Evolutionary conservation across 441 rosid species (phyloP), one percentile per base, ranked within the genome.

Genomic region (Dalechampia spathulata): DNA sequence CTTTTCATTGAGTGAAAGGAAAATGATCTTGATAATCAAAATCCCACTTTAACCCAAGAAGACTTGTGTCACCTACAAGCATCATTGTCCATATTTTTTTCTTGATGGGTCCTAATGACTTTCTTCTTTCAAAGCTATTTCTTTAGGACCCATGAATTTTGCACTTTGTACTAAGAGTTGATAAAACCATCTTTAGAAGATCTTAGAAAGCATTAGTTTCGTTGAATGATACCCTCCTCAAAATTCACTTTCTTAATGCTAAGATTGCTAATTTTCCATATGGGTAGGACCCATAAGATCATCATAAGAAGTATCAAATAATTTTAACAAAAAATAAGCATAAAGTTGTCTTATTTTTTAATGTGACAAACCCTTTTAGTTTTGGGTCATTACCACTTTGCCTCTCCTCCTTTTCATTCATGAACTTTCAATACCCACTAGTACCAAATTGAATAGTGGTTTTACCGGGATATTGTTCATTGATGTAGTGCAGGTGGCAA

Each of bases 241-340:
- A 30, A n/a, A 19, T 37, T 52, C 10, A 21, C 40, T 56, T 56
- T 42, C 26, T 56, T 43, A 19, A 30, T 15, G 11, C 7, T 28
- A 20, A 0, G 13, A 56, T 44, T 44, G 14, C 19, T 16, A 11
- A 32, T 12, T 57, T 6, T 15, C 27, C 3, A 21, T 44, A 39
- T 25, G 37, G n/a, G 15, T 14, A 20, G 51, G 61, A 57, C 61
- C 61, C 61, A 57, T 45, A 15, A 20, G 41, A 56, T 43, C 41
- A 56, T 30, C 60, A 28, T 21, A 19, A 42, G 7, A 19, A 27
- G 12, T 27, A 54, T 39, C 46, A 39, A 38, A 54, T 23, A 46
- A 25, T 16, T 23, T 8, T n/a, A 39, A 32, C n/a, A 2, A 49
- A 16, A 2, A 50, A 28, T 37, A 21, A 20, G 9, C 45, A 2